These are phyloP conservation scores for Capsicum rhomboideum DNA, from an alignment of 257 asterid species.

Conservation along the genomic window DNA sequence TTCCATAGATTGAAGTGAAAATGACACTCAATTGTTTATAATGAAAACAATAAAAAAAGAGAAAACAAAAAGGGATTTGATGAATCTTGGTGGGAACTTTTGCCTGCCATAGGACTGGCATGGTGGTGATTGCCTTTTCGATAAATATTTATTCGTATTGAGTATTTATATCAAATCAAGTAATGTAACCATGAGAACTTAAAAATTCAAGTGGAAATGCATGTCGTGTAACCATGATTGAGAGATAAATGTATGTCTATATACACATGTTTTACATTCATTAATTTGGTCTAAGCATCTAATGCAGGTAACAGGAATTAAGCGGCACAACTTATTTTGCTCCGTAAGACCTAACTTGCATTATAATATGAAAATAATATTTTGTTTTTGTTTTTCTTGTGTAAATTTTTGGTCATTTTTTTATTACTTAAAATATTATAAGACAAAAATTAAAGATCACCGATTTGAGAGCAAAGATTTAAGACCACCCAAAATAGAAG, in stretches of 20 bases:
- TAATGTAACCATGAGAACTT: background rate
- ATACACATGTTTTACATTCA: background rate
- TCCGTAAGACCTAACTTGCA: no score
- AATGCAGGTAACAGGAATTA: no score
- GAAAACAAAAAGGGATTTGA: conserved; percentile 8
- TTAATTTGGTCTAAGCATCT: background rate
- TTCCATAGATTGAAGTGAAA: conserved; percentile 15
- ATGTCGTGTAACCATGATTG: background rate
- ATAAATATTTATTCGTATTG: background rate
- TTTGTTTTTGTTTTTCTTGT: no score
- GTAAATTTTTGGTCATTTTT: no score
- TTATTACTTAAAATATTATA: no score
- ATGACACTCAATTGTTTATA: conserved; percentile 23
- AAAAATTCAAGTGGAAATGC: background rate
- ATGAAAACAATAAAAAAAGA: conserved; percentile 8
- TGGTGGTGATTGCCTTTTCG: conserved; percentile 19
- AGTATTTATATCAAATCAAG: background rate
- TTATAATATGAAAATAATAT: no score
- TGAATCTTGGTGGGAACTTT: conserved; percentile 61
- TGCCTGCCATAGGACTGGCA: conserved; percentile 55
- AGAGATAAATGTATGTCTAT: background rate
- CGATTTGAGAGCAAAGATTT: no score
- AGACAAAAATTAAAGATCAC: no score
- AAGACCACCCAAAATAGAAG: no score
- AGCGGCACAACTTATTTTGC: no score